A percentile compares a stretch with the other conserved stretches of the same genome.
Evolutionary conservation across 768 basidiomycete species (phyloP).

Genomic region (Guyanaporus albipodus): DNA sequence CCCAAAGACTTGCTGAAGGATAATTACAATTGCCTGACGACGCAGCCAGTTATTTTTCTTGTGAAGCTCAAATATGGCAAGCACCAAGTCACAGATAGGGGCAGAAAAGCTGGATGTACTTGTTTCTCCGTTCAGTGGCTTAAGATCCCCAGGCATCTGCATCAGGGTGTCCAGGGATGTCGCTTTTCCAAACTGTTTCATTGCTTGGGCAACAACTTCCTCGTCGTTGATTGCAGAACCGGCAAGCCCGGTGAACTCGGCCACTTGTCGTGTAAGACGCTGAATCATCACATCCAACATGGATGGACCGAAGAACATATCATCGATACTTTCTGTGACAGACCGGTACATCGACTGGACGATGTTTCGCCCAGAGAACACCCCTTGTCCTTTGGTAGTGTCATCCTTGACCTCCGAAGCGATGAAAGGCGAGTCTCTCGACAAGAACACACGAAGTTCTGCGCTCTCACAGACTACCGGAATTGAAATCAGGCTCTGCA

Average conservation of each 20-base stretch:
- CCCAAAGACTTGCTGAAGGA: conserved; percentile 92
- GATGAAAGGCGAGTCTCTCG: conserved; percentile 80
- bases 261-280: conserved; percentile 83
- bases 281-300: conserved; percentile 96
- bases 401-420: conserved; percentile 46
- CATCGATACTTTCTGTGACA: conserved; percentile 92
- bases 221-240: conserved; percentile 79
- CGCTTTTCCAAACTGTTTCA: conserved; percentile 64
- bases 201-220: conserved; percentile 76
- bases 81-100: conserved; percentile 89
- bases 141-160: conserved; percentile 73
- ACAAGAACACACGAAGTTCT: conserved; percentile 81
- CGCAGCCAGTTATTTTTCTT: conserved; percentile 97
- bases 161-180: conserved; percentile 66
- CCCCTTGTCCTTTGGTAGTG: conserved; percentile 37
- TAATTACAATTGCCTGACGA: conserved; percentile 92
- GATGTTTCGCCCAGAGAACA: conserved; percentile 68
- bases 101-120: conserved; percentile 86
- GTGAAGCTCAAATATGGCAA: conserved; percentile 92
- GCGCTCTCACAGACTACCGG: conserved; percentile 77
- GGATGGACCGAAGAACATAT: conserved; percentile 94
- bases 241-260: conserved; percentile 81
- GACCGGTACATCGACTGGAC: conserved; percentile 88
- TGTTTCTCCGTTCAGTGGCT: conserved; percentile 82
- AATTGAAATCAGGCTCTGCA: conserved; percentile 67